phyloP scores from a whole-genome alignment of 768 basidiomycete species.

The Infundibulicybe gibba region DNA sequence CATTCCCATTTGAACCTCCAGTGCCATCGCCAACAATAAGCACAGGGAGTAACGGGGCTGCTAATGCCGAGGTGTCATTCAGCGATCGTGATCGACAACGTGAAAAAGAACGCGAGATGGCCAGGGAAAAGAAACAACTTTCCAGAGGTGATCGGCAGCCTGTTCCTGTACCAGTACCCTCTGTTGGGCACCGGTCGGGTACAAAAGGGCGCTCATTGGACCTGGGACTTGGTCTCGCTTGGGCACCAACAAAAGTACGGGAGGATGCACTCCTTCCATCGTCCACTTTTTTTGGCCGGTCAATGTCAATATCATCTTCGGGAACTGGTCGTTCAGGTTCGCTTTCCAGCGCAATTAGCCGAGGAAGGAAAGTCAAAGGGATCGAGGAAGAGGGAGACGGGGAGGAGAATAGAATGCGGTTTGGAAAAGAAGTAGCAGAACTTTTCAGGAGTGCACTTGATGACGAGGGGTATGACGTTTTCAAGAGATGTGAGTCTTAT shows the following conservation, averaged over 20 bases:
- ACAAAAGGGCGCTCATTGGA: conserved; percentile 71
- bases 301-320: conserved; percentile 25
- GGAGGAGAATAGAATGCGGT: conserved; percentile 25
- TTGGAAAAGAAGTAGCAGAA: conserved; percentile 45
- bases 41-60: conserved; percentile 23
- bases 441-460: conserved; percentile 43
- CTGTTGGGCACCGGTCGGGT: conserved; percentile 37
- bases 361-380: conserved; percentile 10
- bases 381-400: conserved; percentile 17
- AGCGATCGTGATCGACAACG: conserved; percentile 4
- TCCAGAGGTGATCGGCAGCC: conserved; percentile 23
- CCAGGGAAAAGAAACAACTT: conserved; percentile 18
- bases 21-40: conserved; percentile 47
- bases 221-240: conserved; percentile 63
- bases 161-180: conserved; percentile 27
- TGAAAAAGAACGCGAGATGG: conserved; percentile 24
- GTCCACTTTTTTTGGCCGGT: conserved; percentile 32
- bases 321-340: conserved; percentile 11
- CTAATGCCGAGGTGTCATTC: conserved; percentile 6
- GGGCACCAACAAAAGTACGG: conserved; percentile 67
- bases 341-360: conserved; percentile 13
- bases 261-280: conserved; percentile 63
- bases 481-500: conserved; percentile 61
- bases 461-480: conserved; percentile 40
- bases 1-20: conserved; percentile 68